Conservation (phyloP, 441 rosid genomes). For the Gossypium schwendimanii region DNA sequence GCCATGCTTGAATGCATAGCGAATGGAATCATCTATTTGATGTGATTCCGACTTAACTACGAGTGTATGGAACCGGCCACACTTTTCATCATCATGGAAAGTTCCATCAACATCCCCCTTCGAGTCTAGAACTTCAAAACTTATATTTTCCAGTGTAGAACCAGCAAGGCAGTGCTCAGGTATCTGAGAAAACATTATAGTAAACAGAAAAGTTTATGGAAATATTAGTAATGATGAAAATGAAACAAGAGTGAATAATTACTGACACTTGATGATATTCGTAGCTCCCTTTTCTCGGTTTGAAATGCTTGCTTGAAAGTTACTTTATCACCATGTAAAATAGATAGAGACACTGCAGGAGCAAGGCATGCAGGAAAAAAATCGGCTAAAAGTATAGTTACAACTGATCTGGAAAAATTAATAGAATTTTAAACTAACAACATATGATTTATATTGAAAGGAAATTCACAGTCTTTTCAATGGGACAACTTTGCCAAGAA, state of each 20-base stretch:
- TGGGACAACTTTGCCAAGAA: not conserved
- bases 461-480: not conserved
- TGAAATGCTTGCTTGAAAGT: slow-evolving; percentile 39
- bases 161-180: slow-evolving; percentile 37
- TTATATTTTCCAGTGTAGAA: slow-evolving; percentile 38
- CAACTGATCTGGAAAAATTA: not conserved
- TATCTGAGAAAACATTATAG: slow-evolving; percentile 27
- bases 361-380: slow-evolving; percentile 12
- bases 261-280: slow-evolving; percentile 38
- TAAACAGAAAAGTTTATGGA: not conserved
- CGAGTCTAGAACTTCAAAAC: slow-evolving; percentile 41
- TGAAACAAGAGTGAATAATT: not conserved
- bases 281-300: slow-evolving; percentile 45
- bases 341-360: slow-evolving; percentile 45
- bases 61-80: slow-evolving; percentile 35
- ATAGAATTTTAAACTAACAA: not conserved
- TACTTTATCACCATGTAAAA: slow-evolving; percentile 24
- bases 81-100: slow-evolving; percentile 41
- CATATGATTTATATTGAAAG: not conserved
- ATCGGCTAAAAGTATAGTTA: not conserved
- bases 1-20: slow-evolving; percentile 44
- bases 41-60: slow-evolving; percentile 27
- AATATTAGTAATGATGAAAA: not conserved
- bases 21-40: slow-evolving; percentile 16
- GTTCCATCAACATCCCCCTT: slow-evolving; percentile 34